Percentiles rank a stretch among this genome's conserved stretches.
These are phyloP conservation scores for Fusarium nanum DNA, from an alignment of 2,329 filamentous ascomycete species.

Conservation along the genomic window DNA sequence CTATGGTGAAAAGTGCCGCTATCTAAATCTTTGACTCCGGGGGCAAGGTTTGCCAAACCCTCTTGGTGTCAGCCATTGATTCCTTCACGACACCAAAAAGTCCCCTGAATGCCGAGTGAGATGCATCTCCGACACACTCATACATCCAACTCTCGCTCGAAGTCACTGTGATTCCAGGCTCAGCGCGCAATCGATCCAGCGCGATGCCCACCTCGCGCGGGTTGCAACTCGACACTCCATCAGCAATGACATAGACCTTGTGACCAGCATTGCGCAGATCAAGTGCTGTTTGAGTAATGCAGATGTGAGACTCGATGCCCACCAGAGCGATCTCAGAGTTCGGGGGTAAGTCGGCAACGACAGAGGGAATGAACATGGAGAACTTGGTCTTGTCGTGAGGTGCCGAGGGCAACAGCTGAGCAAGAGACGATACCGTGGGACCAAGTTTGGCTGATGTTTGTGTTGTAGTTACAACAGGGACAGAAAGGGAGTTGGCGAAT, in stretches of 20 bases:
- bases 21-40: slow-evolving; percentile 66
- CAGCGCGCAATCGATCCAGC: slow-evolving; percentile 77
- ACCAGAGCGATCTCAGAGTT: slow-evolving; percentile 77
- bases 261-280: slow-evolving; percentile 82
- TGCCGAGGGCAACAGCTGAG: slow-evolving; percentile 62
- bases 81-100: slow-evolving; percentile 85
- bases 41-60: slow-evolving; percentile 71
- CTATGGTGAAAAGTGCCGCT: slow-evolving; percentile 1
- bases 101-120: slow-evolving; percentile 75
- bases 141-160: slow-evolving; percentile 92
- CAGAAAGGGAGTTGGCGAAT: slow-evolving; percentile 71
- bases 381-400: slow-evolving; percentile 89
- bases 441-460: slow-evolving; percentile 85
- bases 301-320: slow-evolving; percentile 94
- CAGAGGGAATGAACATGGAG: slow-evolving; percentile 82
- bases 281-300: slow-evolving; percentile 90
- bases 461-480: slow-evolving; percentile 88
- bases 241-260: slow-evolving; percentile 85
- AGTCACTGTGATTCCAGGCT: slow-evolving; percentile 78
- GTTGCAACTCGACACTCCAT: slow-evolving; percentile 91
- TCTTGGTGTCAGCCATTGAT: slow-evolving; percentile 75
- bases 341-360: slow-evolving; percentile 57
- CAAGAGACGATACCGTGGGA: slow-evolving; percentile 79
- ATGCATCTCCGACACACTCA: slow-evolving; percentile 87
- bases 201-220: slow-evolving; percentile 83